phyloP scores from a whole-genome alignment of 192 early-diverging fungal species.

The Backusella circina region DNA sequence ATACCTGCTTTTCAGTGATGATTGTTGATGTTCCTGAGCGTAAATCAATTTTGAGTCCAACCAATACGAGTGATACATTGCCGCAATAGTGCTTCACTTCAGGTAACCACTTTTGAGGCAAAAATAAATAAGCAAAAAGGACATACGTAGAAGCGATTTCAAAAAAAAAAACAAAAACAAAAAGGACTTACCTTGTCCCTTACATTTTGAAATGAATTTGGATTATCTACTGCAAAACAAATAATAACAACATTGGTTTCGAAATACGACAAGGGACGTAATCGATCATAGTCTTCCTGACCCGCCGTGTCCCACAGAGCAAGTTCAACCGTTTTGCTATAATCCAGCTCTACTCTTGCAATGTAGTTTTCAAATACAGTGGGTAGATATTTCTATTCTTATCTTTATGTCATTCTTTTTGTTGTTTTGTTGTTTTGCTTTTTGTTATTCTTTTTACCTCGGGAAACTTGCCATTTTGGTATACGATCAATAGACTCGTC shows the following conservation, averaged over 20 bases:
- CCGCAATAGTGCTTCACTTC: slow-evolving; percentile 11
- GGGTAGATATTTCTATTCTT: slow-evolving; percentile 12
- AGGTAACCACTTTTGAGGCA: neutral
- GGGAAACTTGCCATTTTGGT: slow-evolving; percentile 12
- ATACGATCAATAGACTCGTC: slow-evolving; percentile 8
- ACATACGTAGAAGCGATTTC: slow-evolving; percentile 1
- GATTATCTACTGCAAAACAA: slow-evolving; percentile 7
- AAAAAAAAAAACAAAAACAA: neutral
- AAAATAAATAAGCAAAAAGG: neutral
- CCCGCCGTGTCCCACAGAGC: slow-evolving; percentile 19
- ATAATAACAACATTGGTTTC: slow-evolving; percentile 8
- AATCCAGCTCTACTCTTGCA: slow-evolving; percentile 10
- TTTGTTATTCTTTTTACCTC: neutral
- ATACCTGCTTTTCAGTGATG: slow-evolving; percentile 5
- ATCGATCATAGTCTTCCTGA: slow-evolving; percentile 9
- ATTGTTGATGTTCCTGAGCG: neutral
- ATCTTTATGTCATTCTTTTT: slow-evolving; percentile 10
- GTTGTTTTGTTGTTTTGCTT: neutral
- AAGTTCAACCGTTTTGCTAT: slow-evolving; percentile 2
- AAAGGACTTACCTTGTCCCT: slow-evolving; percentile 1
- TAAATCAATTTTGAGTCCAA: slow-evolving; percentile 4
- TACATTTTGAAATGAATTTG: slow-evolving; percentile 12
- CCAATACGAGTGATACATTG: neutral
- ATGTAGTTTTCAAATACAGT: slow-evolving; percentile 22
- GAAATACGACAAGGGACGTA: slow-evolving; percentile 9